phyloP scores from a whole-genome alignment of 176 grass and related monocot species.

The Phyllostachys edulis region DNA sequence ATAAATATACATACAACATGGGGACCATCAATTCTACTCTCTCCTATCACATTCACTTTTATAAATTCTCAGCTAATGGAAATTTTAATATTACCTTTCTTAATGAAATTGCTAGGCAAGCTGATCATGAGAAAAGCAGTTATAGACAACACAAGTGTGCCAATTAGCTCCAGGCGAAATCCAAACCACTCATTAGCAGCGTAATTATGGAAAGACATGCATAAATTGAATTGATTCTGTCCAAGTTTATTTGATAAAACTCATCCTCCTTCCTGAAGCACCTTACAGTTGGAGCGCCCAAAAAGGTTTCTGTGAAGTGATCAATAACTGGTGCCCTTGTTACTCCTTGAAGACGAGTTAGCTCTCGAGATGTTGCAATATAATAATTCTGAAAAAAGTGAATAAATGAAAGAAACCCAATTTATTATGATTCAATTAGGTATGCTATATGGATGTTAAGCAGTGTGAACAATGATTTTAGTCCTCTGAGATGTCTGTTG shows the following conservation, averaged over 20 bases:
- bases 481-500: not conserved
- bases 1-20: not conserved
- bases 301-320: slow-evolving; percentile 89
- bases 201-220: slow-evolving; percentile 86
- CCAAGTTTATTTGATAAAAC: slow-evolving; percentile 69
- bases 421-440: not conserved
- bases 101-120: slow-evolving; percentile 83
- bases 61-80: not conserved
- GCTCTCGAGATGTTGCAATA: slow-evolving; percentile 77
- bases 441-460: not conserved
- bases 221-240: slow-evolving; percentile 78
- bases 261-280: slow-evolving; percentile 75
- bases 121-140: slow-evolving; percentile 92
- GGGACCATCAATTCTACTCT: slow-evolving; percentile 5
- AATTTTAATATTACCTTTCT: slow-evolving; percentile 65
- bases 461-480: slow-evolving; percentile 9
- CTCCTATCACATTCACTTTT: not conserved
- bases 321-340: slow-evolving; percentile 88
- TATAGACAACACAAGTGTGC: slow-evolving; percentile 71
- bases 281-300: slow-evolving; percentile 72
- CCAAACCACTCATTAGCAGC: slow-evolving; percentile 85
- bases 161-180: slow-evolving; percentile 87
- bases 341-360: slow-evolving; percentile 81
- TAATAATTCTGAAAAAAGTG: slow-evolving; percentile 60
- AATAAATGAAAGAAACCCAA: not conserved